Percentiles rank a stretch among this genome's conserved stretches.
These are phyloP conservation scores for Colletotrichum tofieldiae DNA, from an alignment of 2,329 filamentous ascomycete genomes.

Conservation along the genomic window DNA sequence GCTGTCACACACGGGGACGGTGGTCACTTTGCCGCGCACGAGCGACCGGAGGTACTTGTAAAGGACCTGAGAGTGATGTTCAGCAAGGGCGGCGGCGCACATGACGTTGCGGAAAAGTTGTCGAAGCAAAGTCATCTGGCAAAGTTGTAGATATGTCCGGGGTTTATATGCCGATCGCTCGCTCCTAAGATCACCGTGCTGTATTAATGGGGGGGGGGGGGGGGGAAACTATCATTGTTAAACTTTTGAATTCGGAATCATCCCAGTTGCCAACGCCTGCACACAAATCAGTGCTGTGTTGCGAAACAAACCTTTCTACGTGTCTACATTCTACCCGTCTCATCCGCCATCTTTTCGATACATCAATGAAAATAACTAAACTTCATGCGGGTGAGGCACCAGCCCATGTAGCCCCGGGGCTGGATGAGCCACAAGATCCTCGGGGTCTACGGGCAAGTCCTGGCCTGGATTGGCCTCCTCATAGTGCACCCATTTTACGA, in stretches of 20 bases:
- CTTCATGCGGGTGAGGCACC: conserved; percentile 2
- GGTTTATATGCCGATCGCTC: too few relatives aligned
- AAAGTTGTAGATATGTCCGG: neutral
- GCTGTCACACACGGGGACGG: conserved; percentile 66
- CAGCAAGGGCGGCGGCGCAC: conserved; percentile 64
- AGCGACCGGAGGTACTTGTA: conserved; percentile 68
- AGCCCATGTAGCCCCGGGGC: neutral
- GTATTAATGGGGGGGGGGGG: too few relatives aligned
- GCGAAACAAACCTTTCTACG: neutral
- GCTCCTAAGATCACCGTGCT: neutral
- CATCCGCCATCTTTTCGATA: too few relatives aligned
- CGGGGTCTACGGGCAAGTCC: conserved; percentile 45
- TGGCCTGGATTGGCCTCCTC: conserved; percentile 58
- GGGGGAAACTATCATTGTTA: neutral
- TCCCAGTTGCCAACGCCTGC: neutral
- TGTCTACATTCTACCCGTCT: too few relatives aligned
- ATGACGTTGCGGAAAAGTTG: conserved; percentile 50
- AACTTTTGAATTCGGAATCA: neutral
- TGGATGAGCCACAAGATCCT: neutral
- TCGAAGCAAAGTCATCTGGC: neutral
- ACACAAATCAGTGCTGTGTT: neutral
- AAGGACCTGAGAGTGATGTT: conserved; percentile 73
- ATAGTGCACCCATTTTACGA: conserved; percentile 62
- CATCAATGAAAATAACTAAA: neutral
- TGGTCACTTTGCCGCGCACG: conserved; percentile 75